Base-by-base conservation (phyloP, 129 eudicot species). In the Erigeron canadensis region DNA sequence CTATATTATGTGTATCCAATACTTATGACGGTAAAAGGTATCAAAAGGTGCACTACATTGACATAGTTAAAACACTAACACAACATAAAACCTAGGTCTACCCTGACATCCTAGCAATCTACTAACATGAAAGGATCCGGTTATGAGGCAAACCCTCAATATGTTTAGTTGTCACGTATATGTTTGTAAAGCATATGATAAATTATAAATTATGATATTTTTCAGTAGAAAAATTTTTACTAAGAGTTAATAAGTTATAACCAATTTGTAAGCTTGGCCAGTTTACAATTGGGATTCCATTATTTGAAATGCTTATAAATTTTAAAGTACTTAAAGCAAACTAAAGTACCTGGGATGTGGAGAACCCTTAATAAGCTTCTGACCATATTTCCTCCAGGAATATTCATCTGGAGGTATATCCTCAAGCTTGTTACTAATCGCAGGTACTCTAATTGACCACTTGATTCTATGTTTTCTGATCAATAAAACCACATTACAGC, bases 371-470 rank as follows among this genome's bases (percentile, higher is more conserved):
- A 95, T 90, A 61, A 97, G 99, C 75, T 95, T 95, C 73, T 95
- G 99, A 21, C 99, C 99, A 51, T 95, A 95, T 63, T 95, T 95
- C 76, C 99, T 95, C 99, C 99, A 95, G 2, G 99, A 95, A 74
- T 95, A 90, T 71, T 95, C 99, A 76, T 95, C 99, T 2, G 96
- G 87, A 0, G 99, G 99, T 44, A 95, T 95, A 88, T 95, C 99
- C 10, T 97, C 99, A 48, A 95, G 86, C 85, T 95, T 95, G 86
- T 84, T 86, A 74, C 99, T 95, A 74, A 90, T 86, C n/a, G 99
- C 99, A 81, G 99, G 97, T 40, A 95, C 99, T 77, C 88, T 95
- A 64, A 95, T 90, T 55, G 96, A 80, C 75, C 97, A 90, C 81
- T 88, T 95, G 23, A 90, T 83, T 79, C 96, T 90, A 37, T 95